Percentiles rank a stretch among this genome's conserved stretches.
phyloP scores from a whole-genome alignment of 1,139 yeast species.

The Scheffersomyces quercinus region DNA sequence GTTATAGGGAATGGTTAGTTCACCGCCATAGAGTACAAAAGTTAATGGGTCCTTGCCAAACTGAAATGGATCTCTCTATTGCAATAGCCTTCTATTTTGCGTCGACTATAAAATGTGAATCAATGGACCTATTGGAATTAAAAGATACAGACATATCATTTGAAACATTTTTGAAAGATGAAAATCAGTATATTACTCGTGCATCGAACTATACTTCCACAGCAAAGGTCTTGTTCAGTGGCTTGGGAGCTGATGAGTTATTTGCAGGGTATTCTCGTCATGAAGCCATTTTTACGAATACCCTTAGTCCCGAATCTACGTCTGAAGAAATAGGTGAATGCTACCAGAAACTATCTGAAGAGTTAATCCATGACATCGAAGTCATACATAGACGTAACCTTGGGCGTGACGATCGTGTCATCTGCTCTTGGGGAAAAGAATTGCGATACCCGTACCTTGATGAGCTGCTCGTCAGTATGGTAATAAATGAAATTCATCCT shows the following conservation, averaged over 20 bases:
- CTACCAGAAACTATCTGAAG: slow-evolving; percentile 36
- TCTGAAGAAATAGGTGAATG: slow-evolving; percentile 16
- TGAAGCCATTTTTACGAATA: slow-evolving; percentile 44
- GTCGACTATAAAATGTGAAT: slow-evolving; percentile 5
- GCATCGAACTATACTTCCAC: slow-evolving; percentile 40
- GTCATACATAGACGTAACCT: slow-evolving; percentile 77
- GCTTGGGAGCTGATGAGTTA: slow-evolving; percentile 95
- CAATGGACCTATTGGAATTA: slow-evolving; percentile 4
- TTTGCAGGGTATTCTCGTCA: slow-evolving; percentile 93
- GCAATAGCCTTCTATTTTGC: slow-evolving; percentile 96
- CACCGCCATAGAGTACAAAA: slow-evolving; percentile 55
- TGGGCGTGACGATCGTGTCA: slow-evolving; percentile 89
- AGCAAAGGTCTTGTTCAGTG: slow-evolving; percentile 78
- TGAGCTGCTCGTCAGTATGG: slow-evolving; percentile 55
- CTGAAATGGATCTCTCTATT: slow-evolving; percentile 94
- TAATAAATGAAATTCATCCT: slow-evolving; percentile 50
- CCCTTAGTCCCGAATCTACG: slow-evolving; percentile 14
- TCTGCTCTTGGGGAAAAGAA: slow-evolving; percentile 86
- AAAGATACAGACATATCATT: slow-evolving; percentile 11
- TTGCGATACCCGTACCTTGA: slow-evolving; percentile 87
- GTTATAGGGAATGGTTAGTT: slow-evolving; percentile 61
- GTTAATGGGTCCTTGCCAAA: slow-evolving; percentile 78
- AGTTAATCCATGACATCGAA: slow-evolving; percentile 67
- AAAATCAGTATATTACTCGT: slow-evolving; percentile 7
- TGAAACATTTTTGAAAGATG: slow-evolving; percentile 22